A percentile compares a stretch with the other conserved stretches of the same genome.
These are phyloP conservation scores for Berkeleyomyces basicola DNA, from an alignment of 2,329 filamentous ascomycete genomes.

Conservation along the genomic window DNA sequence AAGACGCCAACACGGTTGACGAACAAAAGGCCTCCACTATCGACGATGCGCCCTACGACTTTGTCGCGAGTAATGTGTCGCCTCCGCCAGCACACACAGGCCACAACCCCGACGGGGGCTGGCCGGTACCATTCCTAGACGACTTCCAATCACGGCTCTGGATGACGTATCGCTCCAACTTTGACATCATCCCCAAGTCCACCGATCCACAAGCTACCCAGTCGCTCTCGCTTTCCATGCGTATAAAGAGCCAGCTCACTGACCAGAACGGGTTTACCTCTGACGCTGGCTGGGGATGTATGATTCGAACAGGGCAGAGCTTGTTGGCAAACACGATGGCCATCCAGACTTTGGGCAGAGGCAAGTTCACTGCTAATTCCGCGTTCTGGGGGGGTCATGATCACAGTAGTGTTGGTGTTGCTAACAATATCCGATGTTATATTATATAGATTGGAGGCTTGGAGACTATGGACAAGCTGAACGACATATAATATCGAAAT, in stretches of 20 bases:
- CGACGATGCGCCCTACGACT: slow-evolving; percentile 26
- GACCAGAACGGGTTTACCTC: slow-evolving; percentile 75
- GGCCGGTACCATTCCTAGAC: slow-evolving; percentile 72
- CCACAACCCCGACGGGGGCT: slow-evolving; percentile 35
- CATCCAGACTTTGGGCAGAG: slow-evolving; percentile 59
- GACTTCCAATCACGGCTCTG: slow-evolving; percentile 89
- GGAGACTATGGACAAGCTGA: slow-evolving; percentile 43
- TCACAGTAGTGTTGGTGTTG: not conserved
- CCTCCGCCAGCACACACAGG: slow-evolving; percentile 26
- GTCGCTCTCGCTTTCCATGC: slow-evolving; percentile 66
- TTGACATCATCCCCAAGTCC: slow-evolving; percentile 65
- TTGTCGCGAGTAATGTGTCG: slow-evolving; percentile 33
- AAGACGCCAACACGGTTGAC: not conserved
- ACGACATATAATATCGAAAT: slow-evolving; percentile 56
- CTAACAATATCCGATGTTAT: not conserved
- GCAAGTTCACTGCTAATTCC: slow-evolving; percentile 28
- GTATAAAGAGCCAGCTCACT: slow-evolving; percentile 61
- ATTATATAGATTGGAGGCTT: slow-evolving; percentile 52
- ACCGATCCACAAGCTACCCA: slow-evolving; percentile 53
- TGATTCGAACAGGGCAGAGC: slow-evolving; percentile 94
- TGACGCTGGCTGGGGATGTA: slow-evolving; percentile 95
- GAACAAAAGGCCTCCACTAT: slow-evolving; percentile 25
- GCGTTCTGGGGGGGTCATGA: not conserved
- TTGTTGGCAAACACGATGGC: slow-evolving; percentile 74
- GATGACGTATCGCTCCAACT: slow-evolving; percentile 91